These are phyloP conservation scores for Aegilops umbellulata DNA, from an alignment of 176 grass and related monocot genomes.

Conservation along the genomic window DNA sequence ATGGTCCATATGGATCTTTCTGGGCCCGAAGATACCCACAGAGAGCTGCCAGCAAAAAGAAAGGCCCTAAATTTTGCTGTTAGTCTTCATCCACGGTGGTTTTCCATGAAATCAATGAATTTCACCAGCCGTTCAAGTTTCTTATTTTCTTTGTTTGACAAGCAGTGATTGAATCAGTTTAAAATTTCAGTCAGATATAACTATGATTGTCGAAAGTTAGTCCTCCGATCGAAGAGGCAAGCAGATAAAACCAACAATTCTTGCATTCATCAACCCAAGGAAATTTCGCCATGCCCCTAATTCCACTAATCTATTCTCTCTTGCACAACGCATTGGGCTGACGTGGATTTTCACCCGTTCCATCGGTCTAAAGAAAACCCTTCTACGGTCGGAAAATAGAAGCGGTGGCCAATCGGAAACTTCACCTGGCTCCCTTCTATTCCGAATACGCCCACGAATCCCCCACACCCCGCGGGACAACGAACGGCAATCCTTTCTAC, in stretches of 20 bases:
- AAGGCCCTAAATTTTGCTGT: neutral
- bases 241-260: neutral
- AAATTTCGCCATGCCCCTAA: neutral
- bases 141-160: conserved; percentile 3
- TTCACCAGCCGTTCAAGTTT: neutral
- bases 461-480: neutral
- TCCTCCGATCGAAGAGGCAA: neutral
- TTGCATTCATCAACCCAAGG: neutral
- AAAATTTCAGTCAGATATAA: neutral
- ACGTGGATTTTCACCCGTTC: neutral
- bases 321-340: neutral
- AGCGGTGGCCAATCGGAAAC: neutral
- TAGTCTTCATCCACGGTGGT: neutral
- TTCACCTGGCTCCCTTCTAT: neutral
- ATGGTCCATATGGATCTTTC: neutral
- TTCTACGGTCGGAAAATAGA: neutral
- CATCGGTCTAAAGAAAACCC: neutral
- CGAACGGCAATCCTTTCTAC: neutral
- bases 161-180: neutral
- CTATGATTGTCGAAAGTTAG: neutral
- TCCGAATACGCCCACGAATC: neutral
- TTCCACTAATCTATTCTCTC: neutral
- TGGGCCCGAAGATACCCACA: neutral
- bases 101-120: neutral
- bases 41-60: neutral